Percentiles rank a stretch among this genome's conserved stretches.
Evolutionary conservation across 345 rosid species (phyloP).

Genomic region (Sonneratia alba): DNA sequence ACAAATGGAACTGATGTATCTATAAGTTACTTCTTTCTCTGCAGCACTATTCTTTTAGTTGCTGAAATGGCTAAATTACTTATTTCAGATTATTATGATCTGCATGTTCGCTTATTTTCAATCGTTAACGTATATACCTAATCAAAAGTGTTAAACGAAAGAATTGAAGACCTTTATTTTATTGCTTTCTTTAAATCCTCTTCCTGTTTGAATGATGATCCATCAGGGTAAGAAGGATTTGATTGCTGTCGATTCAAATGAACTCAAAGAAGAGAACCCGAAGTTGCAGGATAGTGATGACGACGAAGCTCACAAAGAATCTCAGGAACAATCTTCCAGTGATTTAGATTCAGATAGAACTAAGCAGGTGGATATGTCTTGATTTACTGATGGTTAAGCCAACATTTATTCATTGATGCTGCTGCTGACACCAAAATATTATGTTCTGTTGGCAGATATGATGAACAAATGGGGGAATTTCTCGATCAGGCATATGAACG

Average conservation of each 20-base stretch:
- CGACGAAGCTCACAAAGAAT: slow-evolving; percentile 30
- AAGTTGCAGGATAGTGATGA: slow-evolving; percentile 36
- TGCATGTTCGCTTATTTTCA: neutral
- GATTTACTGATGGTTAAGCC: neutral
- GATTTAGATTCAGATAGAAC: slow-evolving; percentile 76
- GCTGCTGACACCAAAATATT: neutral
- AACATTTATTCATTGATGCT: neutral
- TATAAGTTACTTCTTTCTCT: neutral
- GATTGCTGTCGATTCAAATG: slow-evolving; percentile 58
- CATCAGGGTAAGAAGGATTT: slow-evolving; percentile 80
- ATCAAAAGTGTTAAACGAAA: neutral
- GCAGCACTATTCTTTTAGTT: neutral
- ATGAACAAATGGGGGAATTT: slow-evolving; percentile 62
- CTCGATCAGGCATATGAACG: slow-evolving; percentile 75
- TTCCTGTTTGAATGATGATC: neutral
- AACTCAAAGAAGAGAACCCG: slow-evolving; percentile 38
- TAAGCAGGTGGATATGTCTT: slow-evolving; percentile 36
- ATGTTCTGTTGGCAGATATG: slow-evolving; percentile 42
- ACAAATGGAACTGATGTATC: neutral
- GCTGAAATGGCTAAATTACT: neutral
- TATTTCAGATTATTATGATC: neutral
- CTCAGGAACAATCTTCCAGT: slow-evolving; percentile 37
- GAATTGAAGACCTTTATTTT: neutral
- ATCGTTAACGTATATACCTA: too few relatives aligned
- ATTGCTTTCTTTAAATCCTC: neutral